Conservation (phyloP, 2,329 filamentous ascomycete genomes). For the Colletotrichum sp. region DNA sequence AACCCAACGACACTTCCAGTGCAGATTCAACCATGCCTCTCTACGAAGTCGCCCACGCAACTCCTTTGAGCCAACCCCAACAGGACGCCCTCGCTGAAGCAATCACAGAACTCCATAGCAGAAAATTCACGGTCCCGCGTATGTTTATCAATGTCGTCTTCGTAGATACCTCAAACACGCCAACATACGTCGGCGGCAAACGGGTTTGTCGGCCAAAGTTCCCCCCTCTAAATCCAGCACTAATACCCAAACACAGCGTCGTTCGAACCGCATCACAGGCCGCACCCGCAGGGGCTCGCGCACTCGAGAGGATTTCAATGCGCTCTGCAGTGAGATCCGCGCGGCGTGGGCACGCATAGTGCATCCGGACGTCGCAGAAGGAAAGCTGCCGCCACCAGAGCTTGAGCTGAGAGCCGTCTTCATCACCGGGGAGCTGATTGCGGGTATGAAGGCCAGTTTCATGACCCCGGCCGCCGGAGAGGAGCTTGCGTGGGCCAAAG, state of each 20-base stretch:
- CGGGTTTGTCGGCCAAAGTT: fast-evolving
- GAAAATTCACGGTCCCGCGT: background rate
- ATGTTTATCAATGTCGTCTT: background rate
- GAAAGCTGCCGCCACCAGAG: background rate
- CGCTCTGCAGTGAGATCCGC: background rate
- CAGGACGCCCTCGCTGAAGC: background rate
- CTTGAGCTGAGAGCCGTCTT: background rate
- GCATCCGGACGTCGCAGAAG: background rate
- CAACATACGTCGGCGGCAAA: background rate
- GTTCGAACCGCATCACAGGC: background rate
- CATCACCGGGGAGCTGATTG: background rate
- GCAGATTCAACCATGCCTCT: background rate
- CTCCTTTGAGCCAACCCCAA: background rate
- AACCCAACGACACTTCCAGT: background rate
- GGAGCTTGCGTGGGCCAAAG: background rate
- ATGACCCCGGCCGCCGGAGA: background rate
- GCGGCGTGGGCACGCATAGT: background rate
- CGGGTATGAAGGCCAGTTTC: background rate
- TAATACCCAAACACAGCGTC: background rate
- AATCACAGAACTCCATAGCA: background rate
- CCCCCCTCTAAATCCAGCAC: background rate
- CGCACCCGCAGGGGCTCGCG: background rate
- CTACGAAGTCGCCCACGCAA: background rate
- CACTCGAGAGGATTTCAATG: background rate
- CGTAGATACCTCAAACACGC: background rate